Percentiles rank a stretch among this genome's conserved stretches.
phyloP scores from a whole-genome alignment of 352 stramenopile species.

The Vaucheria bursata region DNA sequence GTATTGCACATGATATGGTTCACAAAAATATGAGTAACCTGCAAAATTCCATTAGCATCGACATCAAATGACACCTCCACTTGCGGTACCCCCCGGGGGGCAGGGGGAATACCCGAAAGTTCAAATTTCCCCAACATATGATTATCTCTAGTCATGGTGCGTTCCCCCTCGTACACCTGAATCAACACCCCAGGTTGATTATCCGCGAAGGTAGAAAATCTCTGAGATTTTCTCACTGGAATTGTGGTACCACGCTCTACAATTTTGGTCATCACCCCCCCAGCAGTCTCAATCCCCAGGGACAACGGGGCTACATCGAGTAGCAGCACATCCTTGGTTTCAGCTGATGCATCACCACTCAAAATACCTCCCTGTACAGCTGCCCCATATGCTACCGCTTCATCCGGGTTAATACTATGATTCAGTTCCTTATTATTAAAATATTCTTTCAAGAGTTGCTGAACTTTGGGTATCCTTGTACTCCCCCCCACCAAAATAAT shows the following conservation, averaged over 20 bases:
- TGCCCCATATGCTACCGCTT: slow-evolving; percentile 97
- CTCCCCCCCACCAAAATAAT: slow-evolving; percentile 96
- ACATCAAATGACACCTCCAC: slow-evolving; percentile 98
- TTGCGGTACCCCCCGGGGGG: slow-evolving; percentile 91
- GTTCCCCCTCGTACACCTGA: slow-evolving; percentile 92
- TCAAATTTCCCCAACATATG: slow-evolving; percentile 98
- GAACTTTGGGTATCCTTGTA: slow-evolving; percentile 60
- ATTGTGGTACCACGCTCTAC: slow-evolving; percentile 95
- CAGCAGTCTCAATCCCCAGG: slow-evolving; percentile 90
- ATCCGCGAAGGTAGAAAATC: slow-evolving; percentile 96
- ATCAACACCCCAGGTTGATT: slow-evolving; percentile 88
- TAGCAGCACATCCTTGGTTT: slow-evolving; percentile 82
- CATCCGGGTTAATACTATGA: slow-evolving; percentile 86
- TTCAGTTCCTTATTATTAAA: slow-evolving; percentile 91
- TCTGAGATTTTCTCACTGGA: slow-evolving; percentile 94
- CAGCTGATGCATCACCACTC: slow-evolving; percentile 75
- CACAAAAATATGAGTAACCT: slow-evolving; percentile 51
- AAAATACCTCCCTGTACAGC: slow-evolving; percentile 90
- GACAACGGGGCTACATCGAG: slow-evolving; percentile 94
- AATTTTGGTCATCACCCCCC: slow-evolving; percentile 96
- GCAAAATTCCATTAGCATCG: slow-evolving; percentile 97
- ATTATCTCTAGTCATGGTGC: slow-evolving; percentile 98
- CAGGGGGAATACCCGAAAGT: slow-evolving; percentile 89
- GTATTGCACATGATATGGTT: background rate
- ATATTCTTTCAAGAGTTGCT: slow-evolving; percentile 87